Conservation (phyloP, 306 rosid species). For the Chamaecrista fasciculata region DNA sequence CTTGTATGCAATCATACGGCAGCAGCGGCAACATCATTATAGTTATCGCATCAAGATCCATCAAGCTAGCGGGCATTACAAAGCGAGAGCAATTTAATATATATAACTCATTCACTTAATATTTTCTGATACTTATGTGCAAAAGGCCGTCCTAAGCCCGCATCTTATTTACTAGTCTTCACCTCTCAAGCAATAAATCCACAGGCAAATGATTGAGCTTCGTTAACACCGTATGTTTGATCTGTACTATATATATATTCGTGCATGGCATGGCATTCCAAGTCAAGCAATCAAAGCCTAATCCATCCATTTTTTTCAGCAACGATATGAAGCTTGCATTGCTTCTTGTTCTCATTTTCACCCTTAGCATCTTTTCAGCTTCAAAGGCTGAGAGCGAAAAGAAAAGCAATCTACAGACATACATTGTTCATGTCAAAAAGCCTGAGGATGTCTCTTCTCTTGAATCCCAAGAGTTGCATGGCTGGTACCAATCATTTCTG, state of each 20-base stretch:
- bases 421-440: constrained; percentile 55
- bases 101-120: background rate
- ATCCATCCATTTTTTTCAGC: background rate
- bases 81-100: no score
- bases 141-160: constrained; percentile 32
- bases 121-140: no score
- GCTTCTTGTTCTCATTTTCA: constrained; percentile 32
- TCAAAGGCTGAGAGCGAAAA: constrained; percentile 22
- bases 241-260: constrained; percentile 18
- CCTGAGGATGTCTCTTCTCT: constrained; percentile 25
- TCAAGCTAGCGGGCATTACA: no score
- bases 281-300: background rate
- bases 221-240: background rate
- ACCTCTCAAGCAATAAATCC: no score
- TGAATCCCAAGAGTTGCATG: constrained; percentile 42
- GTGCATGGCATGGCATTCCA: background rate
- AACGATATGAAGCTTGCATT: constrained; percentile 15
- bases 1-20: no score
- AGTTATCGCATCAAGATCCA: no score
- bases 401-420: constrained; percentile 29
- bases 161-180: no score
- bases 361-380: constrained; percentile 22
- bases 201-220: background rate
- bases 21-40: no score
- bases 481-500: constrained; percentile 58